Evolutionary conservation across 176 grass and related monocot species (phyloP).

Genomic region (Rhynchospora pubera): DNA sequence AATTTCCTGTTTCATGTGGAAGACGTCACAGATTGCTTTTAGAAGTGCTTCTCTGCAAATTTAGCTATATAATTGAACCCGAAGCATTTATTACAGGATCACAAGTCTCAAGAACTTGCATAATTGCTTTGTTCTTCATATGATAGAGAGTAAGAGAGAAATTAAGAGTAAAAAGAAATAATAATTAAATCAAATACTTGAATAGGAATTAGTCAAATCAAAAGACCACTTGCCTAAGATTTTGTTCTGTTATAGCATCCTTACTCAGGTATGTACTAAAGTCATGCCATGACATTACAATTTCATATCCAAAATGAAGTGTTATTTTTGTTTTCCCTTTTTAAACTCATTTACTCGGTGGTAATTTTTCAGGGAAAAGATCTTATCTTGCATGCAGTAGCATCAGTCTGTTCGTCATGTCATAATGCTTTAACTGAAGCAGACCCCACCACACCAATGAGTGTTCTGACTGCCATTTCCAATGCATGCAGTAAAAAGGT

Average conservation of each 20-base stretch:
- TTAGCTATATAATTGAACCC: not conserved
- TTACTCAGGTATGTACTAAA: not conserved
- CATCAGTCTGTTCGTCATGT: conserved; percentile 76
- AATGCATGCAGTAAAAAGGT: conserved; percentile 68
- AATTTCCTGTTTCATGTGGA: not conserved
- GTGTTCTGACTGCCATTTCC: conserved; percentile 55
- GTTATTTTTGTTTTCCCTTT: conserved; percentile 6
- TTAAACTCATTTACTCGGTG: conserved; percentile 21
- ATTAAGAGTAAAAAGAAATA: not conserved
- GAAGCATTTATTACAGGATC: not conserved
- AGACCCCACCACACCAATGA: conserved; percentile 50
- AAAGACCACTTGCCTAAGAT: not conserved
- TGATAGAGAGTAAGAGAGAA: not conserved
- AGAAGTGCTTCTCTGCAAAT: not conserved
- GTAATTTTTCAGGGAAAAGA: conserved; percentile 68
- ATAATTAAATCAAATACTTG: not conserved
- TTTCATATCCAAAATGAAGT: not conserved
- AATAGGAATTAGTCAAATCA: not conserved
- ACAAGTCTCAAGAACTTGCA: not conserved
- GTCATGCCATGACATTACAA: not conserved
- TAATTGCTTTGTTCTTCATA: conserved; percentile 2
- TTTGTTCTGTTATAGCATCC: not conserved
- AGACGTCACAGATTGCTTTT: not conserved
- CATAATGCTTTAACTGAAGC: conserved; percentile 56
- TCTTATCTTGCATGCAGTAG: conserved; percentile 67